Evolutionary conservation across 768 basidiomycete species (phyloP).

Genomic region (Termitomyces sp.): DNA sequence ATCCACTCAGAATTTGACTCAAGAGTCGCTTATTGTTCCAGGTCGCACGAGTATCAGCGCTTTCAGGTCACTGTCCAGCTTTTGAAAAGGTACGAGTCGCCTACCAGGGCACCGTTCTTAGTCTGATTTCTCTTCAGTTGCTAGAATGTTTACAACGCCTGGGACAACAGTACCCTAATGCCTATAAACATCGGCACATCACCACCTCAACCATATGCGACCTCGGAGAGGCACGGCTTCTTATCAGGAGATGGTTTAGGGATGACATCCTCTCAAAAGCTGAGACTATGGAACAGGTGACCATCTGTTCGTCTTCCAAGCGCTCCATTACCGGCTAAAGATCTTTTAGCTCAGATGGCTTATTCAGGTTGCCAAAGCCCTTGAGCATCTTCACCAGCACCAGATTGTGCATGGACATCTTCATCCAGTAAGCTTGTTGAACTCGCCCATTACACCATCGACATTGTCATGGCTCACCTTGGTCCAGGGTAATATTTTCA

Average conservation of each 20-base stretch:
- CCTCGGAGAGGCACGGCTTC: neutral
- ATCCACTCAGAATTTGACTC: neutral
- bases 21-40: neutral
- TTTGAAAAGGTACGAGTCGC: neutral
- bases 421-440: neutral
- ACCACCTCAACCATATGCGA: neutral
- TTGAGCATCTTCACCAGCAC: neutral
- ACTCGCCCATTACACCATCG: neutral
- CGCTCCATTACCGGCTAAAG: neutral
- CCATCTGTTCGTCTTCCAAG: neutral
- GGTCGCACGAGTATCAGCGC: neutral
- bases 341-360: neutral
- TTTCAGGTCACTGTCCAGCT: neutral
- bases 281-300: neutral
- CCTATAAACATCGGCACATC: neutral
- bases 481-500: neutral
- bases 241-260: neutral
- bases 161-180: neutral
- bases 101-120: too few species aligned
- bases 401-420: neutral
- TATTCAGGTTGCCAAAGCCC: neutral
- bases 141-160: neutral
- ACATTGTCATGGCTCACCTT: neutral
- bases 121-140: neutral
- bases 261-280: neutral